phyloP scores from a whole-genome alignment of 352 stramenopile genomes.

The Phytophthora vignae region DNA sequence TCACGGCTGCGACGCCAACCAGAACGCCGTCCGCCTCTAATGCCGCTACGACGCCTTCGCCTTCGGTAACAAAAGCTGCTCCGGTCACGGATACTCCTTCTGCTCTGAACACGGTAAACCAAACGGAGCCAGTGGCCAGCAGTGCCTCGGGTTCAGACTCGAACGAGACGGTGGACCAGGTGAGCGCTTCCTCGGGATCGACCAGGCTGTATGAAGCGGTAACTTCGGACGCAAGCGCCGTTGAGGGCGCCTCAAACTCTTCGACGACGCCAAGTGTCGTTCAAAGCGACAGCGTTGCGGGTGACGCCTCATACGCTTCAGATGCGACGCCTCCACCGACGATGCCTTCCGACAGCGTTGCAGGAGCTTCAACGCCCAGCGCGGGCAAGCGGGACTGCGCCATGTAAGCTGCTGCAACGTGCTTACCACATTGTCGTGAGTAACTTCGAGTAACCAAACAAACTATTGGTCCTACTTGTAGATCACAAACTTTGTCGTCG shows the following conservation, averaged over 20 bases:
- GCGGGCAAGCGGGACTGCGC: slow-evolving; percentile 21
- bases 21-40: slow-evolving; percentile 10
- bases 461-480: slow-evolving; percentile 5
- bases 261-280: background rate
- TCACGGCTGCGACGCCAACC: slow-evolving; percentile 14
- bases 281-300: background rate
- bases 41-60: background rate
- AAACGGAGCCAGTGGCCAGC: slow-evolving; percentile 2
- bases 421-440: background rate
- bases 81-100: slow-evolving; percentile 13
- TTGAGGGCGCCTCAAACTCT: background rate
- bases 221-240: slow-evolving; percentile 3
- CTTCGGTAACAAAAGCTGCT: slow-evolving; percentile 1
- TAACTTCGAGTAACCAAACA: slow-evolving; percentile 24
- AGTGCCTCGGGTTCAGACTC: slow-evolving; percentile 16
- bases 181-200: slow-evolving; percentile 14
- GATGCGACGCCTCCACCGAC: background rate
- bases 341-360: background rate
- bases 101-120: slow-evolving; percentile 7
- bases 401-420: slow-evolving; percentile 19
- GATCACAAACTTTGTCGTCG: slow-evolving; percentile 2
- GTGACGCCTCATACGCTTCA: slow-evolving; percentile 10
- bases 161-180: slow-evolving; percentile 16
- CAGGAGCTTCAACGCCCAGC: slow-evolving; percentile 8
- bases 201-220: slow-evolving; percentile 15